phyloP scores from a whole-genome alignment of 345 rosid species.

The Erodium maritimum region DNA sequence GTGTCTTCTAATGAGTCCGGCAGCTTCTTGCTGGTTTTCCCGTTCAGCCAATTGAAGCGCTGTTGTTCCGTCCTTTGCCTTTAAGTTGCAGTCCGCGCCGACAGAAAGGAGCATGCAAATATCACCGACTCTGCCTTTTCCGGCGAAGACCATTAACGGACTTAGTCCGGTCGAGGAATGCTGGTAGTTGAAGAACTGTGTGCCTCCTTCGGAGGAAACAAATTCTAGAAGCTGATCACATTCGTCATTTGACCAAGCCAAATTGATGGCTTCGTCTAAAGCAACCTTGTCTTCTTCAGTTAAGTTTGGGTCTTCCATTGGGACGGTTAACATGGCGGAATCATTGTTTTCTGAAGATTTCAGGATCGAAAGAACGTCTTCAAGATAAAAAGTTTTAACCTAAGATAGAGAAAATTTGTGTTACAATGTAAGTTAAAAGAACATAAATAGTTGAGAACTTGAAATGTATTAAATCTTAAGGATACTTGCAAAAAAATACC shows the following conservation, averaged over 20 bases:
- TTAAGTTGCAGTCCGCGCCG: conserved; percentile 53
- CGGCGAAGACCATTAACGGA: conserved; percentile 85
- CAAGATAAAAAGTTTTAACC: conserved; percentile 68
- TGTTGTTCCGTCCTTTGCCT: conserved; percentile 47
- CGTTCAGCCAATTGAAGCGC: conserved; percentile 61
- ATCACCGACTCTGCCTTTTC: conserved; percentile 69
- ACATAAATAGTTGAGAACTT: conserved; percentile 1
- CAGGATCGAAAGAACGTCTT: conserved; percentile 71
- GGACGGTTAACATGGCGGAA: conserved; percentile 22
- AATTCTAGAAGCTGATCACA: conserved; percentile 67
- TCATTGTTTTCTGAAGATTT: conserved; percentile 39
- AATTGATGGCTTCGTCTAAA: conserved; percentile 72
- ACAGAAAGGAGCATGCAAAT: conserved; percentile 77
- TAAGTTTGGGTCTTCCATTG: conserved; percentile 28
- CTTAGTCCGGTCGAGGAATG: conserved; percentile 60
- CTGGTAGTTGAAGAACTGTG: conserved; percentile 54
- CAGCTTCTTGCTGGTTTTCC: conserved; percentile 57
- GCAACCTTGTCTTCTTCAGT: conserved; percentile 52
- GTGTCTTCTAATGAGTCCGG: conserved; percentile 46
- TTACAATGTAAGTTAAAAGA: conserved; percentile 11
- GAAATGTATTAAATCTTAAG: conserved; percentile 1
- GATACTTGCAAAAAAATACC: too few species aligned
- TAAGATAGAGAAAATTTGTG: conserved; percentile 18
- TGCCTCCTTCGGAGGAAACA: conserved; percentile 45
- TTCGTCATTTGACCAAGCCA: conserved; percentile 78